phyloP scores from a whole-genome alignment of 148 eudicot species.

The Amaranthus palmeri region DNA sequence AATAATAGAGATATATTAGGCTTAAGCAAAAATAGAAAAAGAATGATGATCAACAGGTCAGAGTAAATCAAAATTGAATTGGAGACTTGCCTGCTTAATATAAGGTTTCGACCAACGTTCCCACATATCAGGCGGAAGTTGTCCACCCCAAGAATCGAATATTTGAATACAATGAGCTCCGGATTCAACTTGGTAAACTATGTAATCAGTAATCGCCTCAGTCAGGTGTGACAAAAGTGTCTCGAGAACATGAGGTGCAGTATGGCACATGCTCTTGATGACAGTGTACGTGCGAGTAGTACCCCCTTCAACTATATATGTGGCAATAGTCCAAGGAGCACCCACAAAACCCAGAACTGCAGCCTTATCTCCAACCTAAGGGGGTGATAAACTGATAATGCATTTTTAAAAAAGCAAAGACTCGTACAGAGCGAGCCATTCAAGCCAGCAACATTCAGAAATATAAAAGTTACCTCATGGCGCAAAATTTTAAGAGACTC shows the following conservation, averaged over 20 bases:
- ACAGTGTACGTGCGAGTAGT: conserved; percentile 88
- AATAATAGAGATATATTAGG: neutral
- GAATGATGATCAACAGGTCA: conserved; percentile 1
- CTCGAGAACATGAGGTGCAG: conserved; percentile 67
- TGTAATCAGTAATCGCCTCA: conserved; percentile 75
- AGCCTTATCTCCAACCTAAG: conserved; percentile 80
- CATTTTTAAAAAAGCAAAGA: conserved; percentile 14
- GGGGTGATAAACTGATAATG: conserved; percentile 20
- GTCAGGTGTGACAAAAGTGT: conserved; percentile 76
- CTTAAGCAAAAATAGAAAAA: neutral
- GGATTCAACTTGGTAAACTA: conserved; percentile 73
- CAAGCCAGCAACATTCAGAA: conserved; percentile 17
- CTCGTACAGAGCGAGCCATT: conserved; percentile 14
- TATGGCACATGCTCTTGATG: conserved; percentile 94
- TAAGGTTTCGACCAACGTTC: conserved; percentile 95
- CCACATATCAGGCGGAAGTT: conserved; percentile 92
- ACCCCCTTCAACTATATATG: conserved; percentile 95
- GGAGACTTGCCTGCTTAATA: conserved; percentile 61
- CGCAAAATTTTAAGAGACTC: conserved; percentile 78
- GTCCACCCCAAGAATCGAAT: conserved; percentile 98
- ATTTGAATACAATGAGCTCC: conserved; percentile 97
- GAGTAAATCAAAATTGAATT: neutral
- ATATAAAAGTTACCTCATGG: conserved; percentile 49
- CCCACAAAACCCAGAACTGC: conserved; percentile 97
- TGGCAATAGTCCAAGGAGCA: conserved; percentile 98